Base-by-base conservation (phyloP, 192 early-diverging fungal genomes). In the Rhizophagus clarus region DNA sequence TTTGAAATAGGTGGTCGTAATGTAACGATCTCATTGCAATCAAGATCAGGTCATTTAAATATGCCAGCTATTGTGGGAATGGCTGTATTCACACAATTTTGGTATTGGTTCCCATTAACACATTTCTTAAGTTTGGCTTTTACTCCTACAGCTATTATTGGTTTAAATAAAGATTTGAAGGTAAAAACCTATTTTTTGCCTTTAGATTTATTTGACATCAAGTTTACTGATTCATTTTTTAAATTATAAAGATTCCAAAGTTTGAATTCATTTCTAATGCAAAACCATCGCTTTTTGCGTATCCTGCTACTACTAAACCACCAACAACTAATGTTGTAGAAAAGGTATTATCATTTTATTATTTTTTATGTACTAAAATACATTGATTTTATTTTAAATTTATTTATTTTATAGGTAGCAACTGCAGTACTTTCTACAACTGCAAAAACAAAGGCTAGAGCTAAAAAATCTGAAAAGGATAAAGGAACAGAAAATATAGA, bases 31-130 rank as follows among this genome's bases (percentile, higher is more conserved):
- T 96, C 95, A 0, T 87, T 99, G 66, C 91, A 92, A 61, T 94
- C 95, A 61, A 86, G 84, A n/a, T 95, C 95, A 37, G 97, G 96
- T 1, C 92, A 96, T 82, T 89, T 92, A 26, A 95, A 95, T 81
- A 97, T 97, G 89, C 90, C 93, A n/a, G 95, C 97, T 26, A 95
- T 98, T 82, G 97, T 96, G n/a, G 98, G 98, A 28, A 97, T 97
- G 93, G 95, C 96, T 12, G 89, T 99, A 40, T 99, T 99, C 81
- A 96, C 96, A 29, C 97, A 99, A 87, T 98, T 98, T 86, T 99
- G 98, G 98, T 97, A 97, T 90, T 99, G 98, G 98, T 98, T 94
- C 88, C 98, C 98, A 49, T 86, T 99, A 81, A 93, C 94, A 34
- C 98, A 98, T 87, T 98, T 99, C 83, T 82, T 99, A 77, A 90